These are phyloP conservation scores for Candolleomyces eurysporus DNA, from an alignment of 768 basidiomycete genomes.

Conservation along the genomic window DNA sequence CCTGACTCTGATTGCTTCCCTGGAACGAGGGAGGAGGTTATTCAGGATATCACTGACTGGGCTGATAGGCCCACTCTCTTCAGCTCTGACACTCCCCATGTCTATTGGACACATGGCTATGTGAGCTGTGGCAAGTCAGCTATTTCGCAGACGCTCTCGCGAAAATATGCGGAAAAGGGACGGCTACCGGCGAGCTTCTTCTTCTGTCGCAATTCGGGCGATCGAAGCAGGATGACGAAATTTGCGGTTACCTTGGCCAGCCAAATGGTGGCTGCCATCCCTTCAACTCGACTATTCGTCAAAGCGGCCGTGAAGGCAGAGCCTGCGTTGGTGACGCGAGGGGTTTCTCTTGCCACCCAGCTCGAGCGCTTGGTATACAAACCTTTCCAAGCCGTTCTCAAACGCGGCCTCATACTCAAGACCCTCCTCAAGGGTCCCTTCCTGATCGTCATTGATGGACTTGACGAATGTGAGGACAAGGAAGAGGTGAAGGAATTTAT, in stretches of 20 bases:
- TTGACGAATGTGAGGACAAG: conserved; percentile 1
- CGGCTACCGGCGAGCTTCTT: neutral
- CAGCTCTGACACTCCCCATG: too few relatives aligned
- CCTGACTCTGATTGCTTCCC: too few relatives aligned
- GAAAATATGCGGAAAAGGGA: neutral
- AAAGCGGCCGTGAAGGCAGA: neutral
- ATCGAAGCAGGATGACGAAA: neutral
- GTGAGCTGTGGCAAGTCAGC: neutral
- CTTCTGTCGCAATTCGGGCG: neutral
- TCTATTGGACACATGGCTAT: neutral
- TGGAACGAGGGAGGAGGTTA: too few relatives aligned
- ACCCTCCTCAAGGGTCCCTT: neutral
- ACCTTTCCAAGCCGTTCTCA: neutral
- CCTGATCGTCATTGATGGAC: neutral
- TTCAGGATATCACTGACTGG: too few relatives aligned
- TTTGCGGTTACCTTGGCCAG: neutral
- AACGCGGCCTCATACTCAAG: neutral
- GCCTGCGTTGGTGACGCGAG: neutral
- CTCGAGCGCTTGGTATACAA: neutral
- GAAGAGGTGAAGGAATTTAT: conserved; percentile 9
- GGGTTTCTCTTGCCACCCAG: neutral
- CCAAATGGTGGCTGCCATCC: neutral
- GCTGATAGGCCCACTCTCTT: too few relatives aligned
- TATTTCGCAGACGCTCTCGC: neutral
- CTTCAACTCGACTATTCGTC: neutral